Evolutionary conservation across 2,329 filamentous ascomycete species (phyloP), one percentile per base, ranked within the genome.

Genomic region (Madurella mycetomatis): DNA sequence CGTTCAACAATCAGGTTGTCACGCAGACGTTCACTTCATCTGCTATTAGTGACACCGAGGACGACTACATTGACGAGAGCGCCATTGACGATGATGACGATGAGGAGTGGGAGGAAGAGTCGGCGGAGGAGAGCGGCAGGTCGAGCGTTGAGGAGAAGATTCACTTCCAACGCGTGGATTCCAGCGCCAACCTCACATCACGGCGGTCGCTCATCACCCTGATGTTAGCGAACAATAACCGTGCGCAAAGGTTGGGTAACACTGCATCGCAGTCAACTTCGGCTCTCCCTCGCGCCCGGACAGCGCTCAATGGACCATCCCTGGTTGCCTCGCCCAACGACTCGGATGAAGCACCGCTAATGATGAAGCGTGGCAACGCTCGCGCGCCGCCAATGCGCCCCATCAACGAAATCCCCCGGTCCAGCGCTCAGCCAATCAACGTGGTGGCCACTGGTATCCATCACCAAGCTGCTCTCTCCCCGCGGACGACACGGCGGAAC

Each of bases 121-220:
- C 86, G 0, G 83, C 88, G 18, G 88, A 88, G 58, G 89, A 95
- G 63, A 94, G 88, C 67, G 88, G 86, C 54, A 87, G 88, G 62
- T 89, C 89, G 1, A 95, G 89, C 67, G 80, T 91, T 49, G 88
- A 94, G 58, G 87, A 94, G 57, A 85, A 83, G 65, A 81, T 83
- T 17, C 78, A 90, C 64, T 99, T 99, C 79, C 85, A 92, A 70
- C 87, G 94, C 9, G 91, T 97, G 47, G 90, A 96, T 69, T 96
- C 92, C 41, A 85, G 85, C 69, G 84, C 86, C 8, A 90, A 96
- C 66, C 78, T 97, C 25, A 86, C 88, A 2, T 95, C 92, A 1
- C 85, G 89, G 47, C 86, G 88, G 48, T 97, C 92, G 2, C 82
- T 97, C 41, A 86, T 99, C 61, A 96, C 92, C 1, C 85, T 92